Conservation (phyloP, 306 rosid species). For the Glycine latifolia region DNA sequence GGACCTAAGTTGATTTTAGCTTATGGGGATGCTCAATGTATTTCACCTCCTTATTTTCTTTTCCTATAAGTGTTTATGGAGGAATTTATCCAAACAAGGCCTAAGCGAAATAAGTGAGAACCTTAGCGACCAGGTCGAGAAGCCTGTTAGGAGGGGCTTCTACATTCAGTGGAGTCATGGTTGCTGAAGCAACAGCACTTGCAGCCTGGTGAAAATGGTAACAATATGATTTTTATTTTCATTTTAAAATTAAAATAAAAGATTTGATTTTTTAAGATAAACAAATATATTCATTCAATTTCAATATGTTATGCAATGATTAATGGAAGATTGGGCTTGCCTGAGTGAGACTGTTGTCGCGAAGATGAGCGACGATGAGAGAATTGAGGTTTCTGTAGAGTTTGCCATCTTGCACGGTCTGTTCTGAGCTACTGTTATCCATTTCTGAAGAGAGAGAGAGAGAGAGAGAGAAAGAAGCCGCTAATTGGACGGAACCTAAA, state of each 20-base stretch:
- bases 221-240: neutral
- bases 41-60: neutral
- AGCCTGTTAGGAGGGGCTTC: conserved; percentile 75
- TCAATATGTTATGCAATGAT: neutral
- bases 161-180: conserved; percentile 80
- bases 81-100: neutral
- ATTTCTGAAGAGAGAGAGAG: conserved; percentile 30
- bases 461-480: neutral
- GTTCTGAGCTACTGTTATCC: conserved; percentile 67
- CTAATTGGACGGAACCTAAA: neutral
- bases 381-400: conserved; percentile 78
- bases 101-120: conserved; percentile 47
- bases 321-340: conserved; percentile 34
- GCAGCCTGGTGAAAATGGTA: conserved; percentile 66
- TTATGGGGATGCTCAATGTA: neutral
- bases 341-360: conserved; percentile 81
- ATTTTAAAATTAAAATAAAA: neutral
- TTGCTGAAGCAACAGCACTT: conserved; percentile 82
- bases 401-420: conserved; percentile 71
- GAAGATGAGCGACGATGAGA: conserved; percentile 90
- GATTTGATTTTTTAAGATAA: neutral
- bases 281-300: neutral
- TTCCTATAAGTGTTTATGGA: neutral
- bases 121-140: conserved; percentile 79
- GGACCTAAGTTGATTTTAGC: neutral